Percentiles rank a stretch among this genome's conserved stretches.
Conservation (phyloP, 208 protist genomes). For the Herpetomonas tarakana region DNA sequence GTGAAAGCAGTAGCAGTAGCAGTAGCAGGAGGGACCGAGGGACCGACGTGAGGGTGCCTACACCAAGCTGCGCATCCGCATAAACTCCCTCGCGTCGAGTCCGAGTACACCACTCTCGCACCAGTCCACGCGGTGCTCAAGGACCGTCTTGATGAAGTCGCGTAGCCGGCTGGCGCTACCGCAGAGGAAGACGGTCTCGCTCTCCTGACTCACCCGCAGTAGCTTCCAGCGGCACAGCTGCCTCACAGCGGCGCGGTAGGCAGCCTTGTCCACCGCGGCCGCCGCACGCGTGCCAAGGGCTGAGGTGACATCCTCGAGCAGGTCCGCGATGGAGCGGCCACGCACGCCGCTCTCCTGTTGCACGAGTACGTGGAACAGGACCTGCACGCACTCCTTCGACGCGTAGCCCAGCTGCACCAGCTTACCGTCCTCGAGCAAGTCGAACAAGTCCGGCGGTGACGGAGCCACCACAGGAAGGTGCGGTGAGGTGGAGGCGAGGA, state of each 20-base stretch:
- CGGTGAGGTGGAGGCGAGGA: not conserved
- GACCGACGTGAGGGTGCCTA: too few relatives aligned
- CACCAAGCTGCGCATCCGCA: slow-evolving; percentile 60
- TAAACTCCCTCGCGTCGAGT: slow-evolving; percentile 51
- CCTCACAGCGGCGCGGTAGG: slow-evolving; percentile 45
- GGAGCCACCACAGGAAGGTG: slow-evolving; percentile 13
- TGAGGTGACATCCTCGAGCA: slow-evolving; percentile 72
- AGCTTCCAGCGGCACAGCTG: slow-evolving; percentile 54
- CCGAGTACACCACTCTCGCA: slow-evolving; percentile 44
- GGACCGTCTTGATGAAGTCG: slow-evolving; percentile 40
- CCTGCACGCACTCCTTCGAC: slow-evolving; percentile 42
- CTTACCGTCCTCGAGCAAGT: slow-evolving; percentile 44
- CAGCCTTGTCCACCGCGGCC: slow-evolving; percentile 51
- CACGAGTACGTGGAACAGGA: slow-evolving; percentile 61
- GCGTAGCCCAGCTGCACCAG: slow-evolving; percentile 59
- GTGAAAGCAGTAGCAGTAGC: too few relatives aligned
- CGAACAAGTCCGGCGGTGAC: slow-evolving; percentile 34
- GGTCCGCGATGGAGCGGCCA: slow-evolving; percentile 50
- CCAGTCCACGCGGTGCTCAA: slow-evolving; percentile 33
- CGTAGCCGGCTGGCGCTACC: slow-evolving; percentile 43
- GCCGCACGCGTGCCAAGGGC: slow-evolving; percentile 66
- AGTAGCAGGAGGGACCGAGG: too few relatives aligned
- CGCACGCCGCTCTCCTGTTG: slow-evolving; percentile 41
- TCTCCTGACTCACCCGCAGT: slow-evolving; percentile 23
- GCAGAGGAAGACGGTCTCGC: slow-evolving; percentile 35